Evolutionary conservation across 768 basidiomycete genomes (phyloP).

Genomic region (Psilocybe cyanescens): DNA sequence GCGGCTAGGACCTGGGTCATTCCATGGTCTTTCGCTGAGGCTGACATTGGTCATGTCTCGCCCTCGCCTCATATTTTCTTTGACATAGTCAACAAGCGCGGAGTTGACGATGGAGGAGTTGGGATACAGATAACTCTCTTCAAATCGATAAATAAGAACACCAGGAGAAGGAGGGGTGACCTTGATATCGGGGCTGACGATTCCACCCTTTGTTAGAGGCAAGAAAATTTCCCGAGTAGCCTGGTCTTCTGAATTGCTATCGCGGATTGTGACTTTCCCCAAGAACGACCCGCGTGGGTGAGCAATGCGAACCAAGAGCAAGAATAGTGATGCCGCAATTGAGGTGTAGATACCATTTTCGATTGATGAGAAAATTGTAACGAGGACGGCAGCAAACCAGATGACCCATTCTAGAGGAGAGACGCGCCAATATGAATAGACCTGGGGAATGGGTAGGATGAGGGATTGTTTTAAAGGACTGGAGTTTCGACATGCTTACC

Average conservation of each 20-base stretch:
- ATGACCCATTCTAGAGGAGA: slow-evolving; percentile 93
- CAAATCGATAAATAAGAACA: slow-evolving; percentile 88
- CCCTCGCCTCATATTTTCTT: slow-evolving; percentile 74
- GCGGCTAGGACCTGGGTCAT: slow-evolving; percentile 79
- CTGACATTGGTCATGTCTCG: slow-evolving; percentile 68
- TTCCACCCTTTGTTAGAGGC: slow-evolving; percentile 63
- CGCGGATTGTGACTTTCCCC: slow-evolving; percentile 73
- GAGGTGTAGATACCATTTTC: slow-evolving; percentile 93
- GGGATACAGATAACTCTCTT: slow-evolving; percentile 89
- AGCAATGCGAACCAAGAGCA: slow-evolving; percentile 86
- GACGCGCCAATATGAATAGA: slow-evolving; percentile 92
- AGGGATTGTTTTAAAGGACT: neutral
- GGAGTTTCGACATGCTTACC: slow-evolving; percentile 24
- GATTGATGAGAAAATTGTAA: slow-evolving; percentile 92
- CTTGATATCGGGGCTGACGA: slow-evolving; percentile 71
- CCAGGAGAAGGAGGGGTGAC: slow-evolving; percentile 84
- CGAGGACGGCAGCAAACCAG: slow-evolving; percentile 83
- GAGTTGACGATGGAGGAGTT: slow-evolving; percentile 74
- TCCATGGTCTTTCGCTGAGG: slow-evolving; percentile 87
- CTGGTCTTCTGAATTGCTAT: slow-evolving; percentile 36
- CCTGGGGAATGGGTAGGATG: slow-evolving; percentile 35
- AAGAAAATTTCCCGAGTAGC: slow-evolving; percentile 79
- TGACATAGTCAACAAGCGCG: slow-evolving; percentile 81
- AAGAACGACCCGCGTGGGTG: slow-evolving; percentile 91
- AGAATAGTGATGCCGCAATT: slow-evolving; percentile 73